phyloP scores from a whole-genome alignment of 768 basidiomycete species.

The Phanerochaete sordida region DNA sequence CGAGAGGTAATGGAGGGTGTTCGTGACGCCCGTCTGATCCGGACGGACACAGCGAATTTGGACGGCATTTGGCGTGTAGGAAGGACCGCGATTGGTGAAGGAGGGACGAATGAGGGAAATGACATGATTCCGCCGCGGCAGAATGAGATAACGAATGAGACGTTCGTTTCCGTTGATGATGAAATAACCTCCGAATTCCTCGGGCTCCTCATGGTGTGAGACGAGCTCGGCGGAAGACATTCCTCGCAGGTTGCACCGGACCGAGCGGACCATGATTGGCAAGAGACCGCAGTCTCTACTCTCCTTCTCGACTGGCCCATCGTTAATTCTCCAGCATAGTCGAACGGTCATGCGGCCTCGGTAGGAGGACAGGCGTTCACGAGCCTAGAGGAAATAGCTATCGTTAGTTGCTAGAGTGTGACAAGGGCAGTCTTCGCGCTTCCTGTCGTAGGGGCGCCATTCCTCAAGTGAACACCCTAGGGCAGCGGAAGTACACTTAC shows the following conservation, averaged over 20 bases:
- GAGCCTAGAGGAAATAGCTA: constrained; percentile 51
- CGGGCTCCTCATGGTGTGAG: constrained; percentile 88
- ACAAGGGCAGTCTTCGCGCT: neutral
- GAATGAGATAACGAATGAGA: constrained; percentile 94
- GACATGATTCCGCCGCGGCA: constrained; percentile 94
- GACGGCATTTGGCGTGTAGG: constrained; percentile 92
- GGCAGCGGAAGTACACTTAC: constrained; percentile 36
- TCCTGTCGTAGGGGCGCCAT: neutral
- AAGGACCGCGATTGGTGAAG: constrained; percentile 89
- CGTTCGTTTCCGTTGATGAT: constrained; percentile 99
- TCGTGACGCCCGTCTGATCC: constrained; percentile 92
- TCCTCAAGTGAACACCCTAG: neutral
- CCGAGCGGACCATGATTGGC: constrained; percentile 96
- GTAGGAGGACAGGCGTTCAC: constrained; percentile 91
- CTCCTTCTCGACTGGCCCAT: constrained; percentile 59
- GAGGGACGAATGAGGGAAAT: constrained; percentile 89
- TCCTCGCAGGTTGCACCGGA: constrained; percentile 84
- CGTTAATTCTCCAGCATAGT: constrained; percentile 76
- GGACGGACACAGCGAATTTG: constrained; percentile 93
- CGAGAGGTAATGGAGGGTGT: constrained; percentile 95
- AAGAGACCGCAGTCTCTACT: constrained; percentile 86
- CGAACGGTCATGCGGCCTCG: constrained; percentile 86
- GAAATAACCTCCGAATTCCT: constrained; percentile 99
- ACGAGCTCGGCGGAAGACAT: constrained; percentile 88
- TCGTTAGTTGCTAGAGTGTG: neutral